Evolutionary conservation across 768 basidiomycete species (phyloP).

Genomic region (Boletus subcaerulescens): DNA sequence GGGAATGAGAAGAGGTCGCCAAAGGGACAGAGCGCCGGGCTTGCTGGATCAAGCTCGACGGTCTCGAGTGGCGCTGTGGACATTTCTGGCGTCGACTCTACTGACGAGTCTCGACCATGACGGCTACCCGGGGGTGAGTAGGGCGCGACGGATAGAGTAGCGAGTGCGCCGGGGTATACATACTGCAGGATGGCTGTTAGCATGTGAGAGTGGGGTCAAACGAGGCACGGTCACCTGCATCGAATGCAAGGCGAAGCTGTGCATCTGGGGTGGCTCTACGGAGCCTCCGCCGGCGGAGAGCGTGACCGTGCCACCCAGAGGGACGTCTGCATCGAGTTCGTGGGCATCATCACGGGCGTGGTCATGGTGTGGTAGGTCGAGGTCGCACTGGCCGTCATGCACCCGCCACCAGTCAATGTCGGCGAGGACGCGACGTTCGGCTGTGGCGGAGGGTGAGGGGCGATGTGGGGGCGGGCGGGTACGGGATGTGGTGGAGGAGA

Average conservation of each 20-base stretch:
- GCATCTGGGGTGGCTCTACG: constrained; percentile 36
- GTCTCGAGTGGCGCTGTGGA: constrained; percentile 38
- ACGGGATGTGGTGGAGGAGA: constrained; percentile 33
- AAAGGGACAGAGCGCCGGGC: constrained; percentile 38
- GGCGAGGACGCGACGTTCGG: constrained; percentile 67
- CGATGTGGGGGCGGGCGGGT: constrained; percentile 46
- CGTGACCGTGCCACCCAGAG: constrained; percentile 28
- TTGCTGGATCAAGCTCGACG: constrained; percentile 36
- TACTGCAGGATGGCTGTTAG: constrained; percentile 28
- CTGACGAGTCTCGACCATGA: constrained; percentile 43
- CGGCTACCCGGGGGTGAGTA: constrained; percentile 45
- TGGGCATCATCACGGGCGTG: constrained; percentile 23
- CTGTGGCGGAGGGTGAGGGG: constrained; percentile 65
- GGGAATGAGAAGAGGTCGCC: constrained; percentile 28
- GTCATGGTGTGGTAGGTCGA: constrained; percentile 24
- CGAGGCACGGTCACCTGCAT: constrained; percentile 21
- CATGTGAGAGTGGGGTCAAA: not conserved
- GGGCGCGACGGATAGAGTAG: constrained; percentile 55
- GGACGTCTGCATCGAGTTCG: constrained; percentile 8
- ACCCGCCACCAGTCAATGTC: constrained; percentile 91
- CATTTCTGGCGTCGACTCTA: constrained; percentile 56
- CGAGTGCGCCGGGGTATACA: constrained; percentile 44
- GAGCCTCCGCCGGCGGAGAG: constrained; percentile 38
- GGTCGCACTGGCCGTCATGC: constrained; percentile 60
- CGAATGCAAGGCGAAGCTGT: constrained; percentile 21